Evolutionary conservation across 2,329 filamentous ascomycete genomes (phyloP).

Genomic region (Pseudocercospora vitis): DNA sequence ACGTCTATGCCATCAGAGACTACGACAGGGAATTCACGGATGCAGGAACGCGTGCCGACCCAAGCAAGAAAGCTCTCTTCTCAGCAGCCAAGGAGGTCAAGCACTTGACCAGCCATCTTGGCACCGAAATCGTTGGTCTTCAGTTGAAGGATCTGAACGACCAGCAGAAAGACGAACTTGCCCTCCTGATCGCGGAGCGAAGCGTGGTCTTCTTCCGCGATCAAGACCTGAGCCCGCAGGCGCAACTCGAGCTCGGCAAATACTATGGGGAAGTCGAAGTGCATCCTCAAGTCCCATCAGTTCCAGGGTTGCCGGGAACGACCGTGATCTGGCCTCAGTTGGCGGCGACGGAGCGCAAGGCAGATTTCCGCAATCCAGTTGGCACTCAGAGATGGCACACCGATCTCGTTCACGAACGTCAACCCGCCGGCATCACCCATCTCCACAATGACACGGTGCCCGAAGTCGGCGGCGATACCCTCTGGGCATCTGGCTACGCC

Average conservation of each 20-base stretch:
- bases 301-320: conserved; percentile 65
- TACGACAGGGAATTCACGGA: conserved; percentile 57
- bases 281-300: conserved; percentile 70
- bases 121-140: conserved; percentile 64
- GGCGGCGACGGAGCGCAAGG: conserved; percentile 59
- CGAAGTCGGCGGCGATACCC: conserved; percentile 65
- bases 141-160: conserved; percentile 62
- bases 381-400: conserved; percentile 68
- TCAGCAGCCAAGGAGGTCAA: conserved; percentile 65
- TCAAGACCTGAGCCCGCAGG: conserved; percentile 60
- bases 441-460: conserved; percentile 54
- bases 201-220: conserved; percentile 68
- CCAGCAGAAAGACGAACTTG: conserved; percentile 62
- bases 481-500: conserved; percentile 70
- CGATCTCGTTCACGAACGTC: conserved; percentile 69
- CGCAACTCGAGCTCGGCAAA: conserved; percentile 64
- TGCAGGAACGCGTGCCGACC: conserved; percentile 59
- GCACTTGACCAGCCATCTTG: conserved; percentile 61
- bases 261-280: conserved; percentile 66
- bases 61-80: conserved; percentile 55
- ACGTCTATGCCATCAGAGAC: conserved; percentile 65
- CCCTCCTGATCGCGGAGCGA: conserved; percentile 61
- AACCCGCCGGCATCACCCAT: conserved; percentile 59
- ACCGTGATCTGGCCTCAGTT: conserved; percentile 66
- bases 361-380: conserved; percentile 66